phyloP scores from a whole-genome alignment of 768 basidiomycete species.

The Leccinum truebloodii region DNA sequence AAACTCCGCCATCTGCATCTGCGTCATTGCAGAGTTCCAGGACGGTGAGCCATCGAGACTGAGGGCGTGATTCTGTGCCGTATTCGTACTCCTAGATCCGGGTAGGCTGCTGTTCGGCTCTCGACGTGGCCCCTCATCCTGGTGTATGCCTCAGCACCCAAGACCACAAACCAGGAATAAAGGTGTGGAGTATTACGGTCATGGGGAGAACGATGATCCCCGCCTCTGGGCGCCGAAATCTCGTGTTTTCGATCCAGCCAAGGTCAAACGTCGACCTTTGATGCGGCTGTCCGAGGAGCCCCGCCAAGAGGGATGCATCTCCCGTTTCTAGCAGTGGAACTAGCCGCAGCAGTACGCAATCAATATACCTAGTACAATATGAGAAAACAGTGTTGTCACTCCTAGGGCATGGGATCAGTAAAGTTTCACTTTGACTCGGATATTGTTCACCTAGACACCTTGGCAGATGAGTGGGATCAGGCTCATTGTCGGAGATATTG shows the following conservation, averaged over 20 bases:
- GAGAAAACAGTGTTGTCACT: slow-evolving; percentile 22
- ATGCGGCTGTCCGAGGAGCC: slow-evolving; percentile 29
- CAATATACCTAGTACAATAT: slow-evolving; percentile 35
- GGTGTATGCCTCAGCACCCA: slow-evolving; percentile 11
- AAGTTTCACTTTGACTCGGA: background rate
- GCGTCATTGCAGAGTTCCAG: slow-evolving; percentile 88
- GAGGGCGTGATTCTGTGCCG: slow-evolving; percentile 72
- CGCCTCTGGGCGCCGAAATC: slow-evolving; percentile 30
- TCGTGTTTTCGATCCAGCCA: slow-evolving; percentile 29
- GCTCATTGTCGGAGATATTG: slow-evolving; percentile 13
- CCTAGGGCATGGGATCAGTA: slow-evolving; percentile 16
- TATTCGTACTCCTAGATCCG: slow-evolving; percentile 57
- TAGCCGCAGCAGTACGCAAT: background rate
- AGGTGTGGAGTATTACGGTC: slow-evolving; percentile 25
- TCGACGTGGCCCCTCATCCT: slow-evolving; percentile 44
- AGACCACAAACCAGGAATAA: slow-evolving; percentile 5
- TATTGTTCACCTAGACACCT: slow-evolving; percentile 23
- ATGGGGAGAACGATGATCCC: slow-evolving; percentile 19
- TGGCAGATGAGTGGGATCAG: slow-evolving; percentile 17
- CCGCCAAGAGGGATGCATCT: slow-evolving; percentile 10
- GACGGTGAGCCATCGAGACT: slow-evolving; percentile 78
- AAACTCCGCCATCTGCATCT: slow-evolving; percentile 44
- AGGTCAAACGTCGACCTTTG: slow-evolving; percentile 24
- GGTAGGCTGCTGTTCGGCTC: slow-evolving; percentile 33
- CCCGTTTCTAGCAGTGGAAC: slow-evolving; percentile 1